phyloP scores from a whole-genome alignment of 108 stramenopile species.

The Fragilaria crotonensis region DNA sequence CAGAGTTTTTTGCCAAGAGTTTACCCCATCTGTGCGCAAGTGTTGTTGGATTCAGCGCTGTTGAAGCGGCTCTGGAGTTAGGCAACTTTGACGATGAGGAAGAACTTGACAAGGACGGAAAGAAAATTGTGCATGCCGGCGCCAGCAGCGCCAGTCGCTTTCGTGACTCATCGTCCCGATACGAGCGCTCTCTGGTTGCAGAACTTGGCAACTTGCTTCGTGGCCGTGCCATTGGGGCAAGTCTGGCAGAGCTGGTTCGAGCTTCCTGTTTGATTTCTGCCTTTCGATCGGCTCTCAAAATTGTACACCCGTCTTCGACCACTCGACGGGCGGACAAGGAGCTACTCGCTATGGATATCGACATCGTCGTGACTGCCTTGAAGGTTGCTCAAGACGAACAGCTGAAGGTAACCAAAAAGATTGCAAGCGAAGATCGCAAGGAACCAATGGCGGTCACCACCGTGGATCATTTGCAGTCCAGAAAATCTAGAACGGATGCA shows the following conservation, averaged over 20 bases:
- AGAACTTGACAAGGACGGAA: conserved; percentile 26
- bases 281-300: conserved; percentile 83
- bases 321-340: conserved; percentile 77
- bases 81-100: conserved; percentile 79
- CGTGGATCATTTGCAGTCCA: conserved; percentile 18
- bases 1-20: conserved; percentile 82
- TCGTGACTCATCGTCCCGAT: conserved; percentile 79
- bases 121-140: conserved; percentile 8
- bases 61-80: conserved; percentile 82
- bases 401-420: conserved; percentile 63
- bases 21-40: conserved; percentile 80
- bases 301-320: conserved; percentile 79
- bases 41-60: conserved; percentile 83
- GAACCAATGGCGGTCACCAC: conserved; percentile 46
- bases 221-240: conserved; percentile 61
- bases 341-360: conserved; percentile 77
- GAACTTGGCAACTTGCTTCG: conserved; percentile 74
- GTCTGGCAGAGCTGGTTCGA: conserved; percentile 68
- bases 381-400: conserved; percentile 89
- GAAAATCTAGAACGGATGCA: conserved; percentile 18
- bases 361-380: conserved; percentile 76
- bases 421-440: conserved; percentile 66
- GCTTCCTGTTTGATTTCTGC: conserved; percentile 74
- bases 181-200: conserved; percentile 72
- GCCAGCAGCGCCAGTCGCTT: conserved; percentile 49